These are phyloP conservation scores for Pichia cephalocereana DNA, from an alignment of 805 yeast species.

Conservation along the genomic window DNA sequence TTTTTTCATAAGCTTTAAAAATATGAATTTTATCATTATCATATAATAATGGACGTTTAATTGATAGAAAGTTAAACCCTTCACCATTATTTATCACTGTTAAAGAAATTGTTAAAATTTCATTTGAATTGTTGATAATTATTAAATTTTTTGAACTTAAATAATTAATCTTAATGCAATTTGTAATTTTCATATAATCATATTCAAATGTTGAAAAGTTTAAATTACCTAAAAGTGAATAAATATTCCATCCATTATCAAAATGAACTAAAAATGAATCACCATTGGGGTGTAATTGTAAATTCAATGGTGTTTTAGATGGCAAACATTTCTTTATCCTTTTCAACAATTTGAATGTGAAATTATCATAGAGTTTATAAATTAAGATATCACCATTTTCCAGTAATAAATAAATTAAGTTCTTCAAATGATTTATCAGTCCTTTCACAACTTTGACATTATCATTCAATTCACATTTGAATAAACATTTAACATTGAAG, in stretches of 20 bases:
- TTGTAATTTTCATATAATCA: constrained; percentile 18
- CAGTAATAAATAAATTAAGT: constrained; percentile 32
- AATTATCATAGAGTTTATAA: constrained; percentile 29
- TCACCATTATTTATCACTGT: constrained; percentile 18
- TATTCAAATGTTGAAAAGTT: constrained; percentile 32
- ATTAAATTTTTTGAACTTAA: constrained; percentile 27
- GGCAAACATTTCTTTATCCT: constrained; percentile 29
- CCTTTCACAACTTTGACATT: constrained; percentile 16
- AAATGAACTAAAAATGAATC: constrained; percentile 20
- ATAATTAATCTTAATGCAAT: constrained; percentile 13
- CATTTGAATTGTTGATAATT: constrained; percentile 19
- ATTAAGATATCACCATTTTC: constrained; percentile 28
- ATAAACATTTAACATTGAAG: constrained; percentile 19
- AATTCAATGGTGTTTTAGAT: constrained; percentile 23
- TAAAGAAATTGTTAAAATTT: constrained; percentile 22
- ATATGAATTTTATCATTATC: constrained; percentile 32
- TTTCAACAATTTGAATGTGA: constrained; percentile 22
- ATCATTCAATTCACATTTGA: constrained; percentile 5
- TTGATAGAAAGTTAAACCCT: constrained; percentile 16
- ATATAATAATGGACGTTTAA: constrained; percentile 33
- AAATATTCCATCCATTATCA: constrained; percentile 38
- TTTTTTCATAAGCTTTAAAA: constrained; percentile 39
- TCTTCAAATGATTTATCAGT: constrained; percentile 33
- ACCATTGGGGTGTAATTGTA: constrained; percentile 21
- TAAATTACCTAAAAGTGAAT: constrained; percentile 39